These are phyloP conservation scores for Botrytis byssoidea DNA, from an alignment of 2,329 filamentous ascomycete genomes.

Conservation along the genomic window DNA sequence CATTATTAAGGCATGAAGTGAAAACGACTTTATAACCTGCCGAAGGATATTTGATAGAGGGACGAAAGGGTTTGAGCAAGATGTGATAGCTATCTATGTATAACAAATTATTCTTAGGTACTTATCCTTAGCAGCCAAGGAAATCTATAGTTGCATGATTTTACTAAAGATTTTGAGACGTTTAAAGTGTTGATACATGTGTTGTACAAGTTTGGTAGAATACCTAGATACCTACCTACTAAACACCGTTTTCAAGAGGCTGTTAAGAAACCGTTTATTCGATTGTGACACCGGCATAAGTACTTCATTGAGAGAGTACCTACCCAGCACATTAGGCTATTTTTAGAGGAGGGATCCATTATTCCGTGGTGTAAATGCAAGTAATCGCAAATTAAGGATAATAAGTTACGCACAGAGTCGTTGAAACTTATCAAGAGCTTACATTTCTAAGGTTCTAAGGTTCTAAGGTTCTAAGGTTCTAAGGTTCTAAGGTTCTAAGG, in stretches of 20 bases:
- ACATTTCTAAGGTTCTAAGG: neutral
- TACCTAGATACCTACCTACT: too few relatives aligned
- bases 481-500: neutral
- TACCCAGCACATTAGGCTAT: neutral
- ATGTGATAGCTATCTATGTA: neutral
- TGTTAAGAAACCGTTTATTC: neutral
- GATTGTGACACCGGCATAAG: neutral
- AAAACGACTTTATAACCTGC: neutral
- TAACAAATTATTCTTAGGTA: neutral
- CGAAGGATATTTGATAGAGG: neutral
- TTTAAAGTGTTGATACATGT: neutral
- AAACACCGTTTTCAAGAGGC: too few relatives aligned
- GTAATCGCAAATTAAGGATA: neutral
- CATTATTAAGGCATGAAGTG: slow-evolving; percentile 3
- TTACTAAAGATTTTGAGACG: neutral
- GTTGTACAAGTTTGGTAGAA: neutral
- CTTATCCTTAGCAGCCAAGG: neutral
- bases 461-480: too few relatives aligned
- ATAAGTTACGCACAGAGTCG: too few relatives aligned
- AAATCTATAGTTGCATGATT: neutral
- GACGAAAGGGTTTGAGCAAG: neutral
- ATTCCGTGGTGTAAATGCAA: neutral
- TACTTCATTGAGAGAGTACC: too few relatives aligned
- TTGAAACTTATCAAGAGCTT: too few relatives aligned
- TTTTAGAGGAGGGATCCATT: slow-evolving; percentile 9